phyloP scores from a whole-genome alignment of 768 basidiomycete species.

The Boletellus ananiceps region DNA sequence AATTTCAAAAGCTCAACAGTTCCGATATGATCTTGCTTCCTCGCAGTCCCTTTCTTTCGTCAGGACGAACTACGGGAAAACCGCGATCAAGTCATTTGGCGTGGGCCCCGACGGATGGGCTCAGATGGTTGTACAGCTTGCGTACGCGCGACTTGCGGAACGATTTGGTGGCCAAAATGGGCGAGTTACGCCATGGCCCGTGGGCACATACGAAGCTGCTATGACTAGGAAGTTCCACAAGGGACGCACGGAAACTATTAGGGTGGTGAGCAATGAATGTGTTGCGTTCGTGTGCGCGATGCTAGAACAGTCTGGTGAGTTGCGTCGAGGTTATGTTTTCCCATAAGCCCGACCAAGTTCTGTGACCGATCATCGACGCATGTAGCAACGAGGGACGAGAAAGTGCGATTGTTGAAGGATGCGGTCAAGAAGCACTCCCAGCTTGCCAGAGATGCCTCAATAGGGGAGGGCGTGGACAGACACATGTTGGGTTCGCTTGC shows the following conservation, averaged over 20 bases:
- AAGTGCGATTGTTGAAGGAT: constrained; percentile 48
- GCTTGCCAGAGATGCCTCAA: constrained; percentile 62
- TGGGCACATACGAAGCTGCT: constrained; percentile 92
- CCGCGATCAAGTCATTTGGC: constrained; percentile 77
- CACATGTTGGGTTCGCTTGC: constrained; percentile 72
- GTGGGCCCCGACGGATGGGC: constrained; percentile 95
- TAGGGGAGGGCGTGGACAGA: constrained; percentile 77
- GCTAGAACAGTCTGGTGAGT: constrained; percentile 45
- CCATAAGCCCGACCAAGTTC: not conserved
- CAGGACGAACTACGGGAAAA: constrained; percentile 78
- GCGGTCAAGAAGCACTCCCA: constrained; percentile 63
- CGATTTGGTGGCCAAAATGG: constrained; percentile 15
- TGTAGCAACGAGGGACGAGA: constrained; percentile 34
- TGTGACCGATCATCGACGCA: not conserved
- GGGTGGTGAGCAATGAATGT: constrained; percentile 72
- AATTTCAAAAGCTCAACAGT: constrained; percentile 52
- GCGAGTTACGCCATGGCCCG: constrained; percentile 41
- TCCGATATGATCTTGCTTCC: constrained; percentile 53
- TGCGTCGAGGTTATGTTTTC: not conserved
- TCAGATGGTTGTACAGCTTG: constrained; percentile 88
- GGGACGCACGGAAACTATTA: constrained; percentile 91
- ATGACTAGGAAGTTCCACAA: constrained; percentile 85
- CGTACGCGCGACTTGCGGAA: constrained; percentile 68
- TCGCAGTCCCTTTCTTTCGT: constrained; percentile 61
- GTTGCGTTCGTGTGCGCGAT: constrained; percentile 76